Evolutionary conservation across 2,329 filamentous ascomycete species (phyloP).

Genomic region (Arthrobotrys conoides): DNA sequence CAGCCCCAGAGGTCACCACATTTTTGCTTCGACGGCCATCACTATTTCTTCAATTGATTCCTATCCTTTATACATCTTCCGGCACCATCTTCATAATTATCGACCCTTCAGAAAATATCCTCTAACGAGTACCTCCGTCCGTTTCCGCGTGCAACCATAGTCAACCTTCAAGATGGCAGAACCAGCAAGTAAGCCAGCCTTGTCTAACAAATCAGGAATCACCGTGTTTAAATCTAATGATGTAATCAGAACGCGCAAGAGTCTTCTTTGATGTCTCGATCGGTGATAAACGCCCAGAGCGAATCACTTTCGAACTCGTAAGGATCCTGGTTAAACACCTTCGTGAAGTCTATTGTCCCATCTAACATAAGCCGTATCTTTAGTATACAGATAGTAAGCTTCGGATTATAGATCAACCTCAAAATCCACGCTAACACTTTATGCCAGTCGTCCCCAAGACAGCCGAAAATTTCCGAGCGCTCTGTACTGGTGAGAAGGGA

Average conservation of each 20-base stretch:
- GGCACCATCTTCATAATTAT: background rate
- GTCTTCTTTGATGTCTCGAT: conserved; percentile 96
- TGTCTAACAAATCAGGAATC: background rate
- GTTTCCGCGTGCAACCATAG: background rate
- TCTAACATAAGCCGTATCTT: conserved; percentile 23
- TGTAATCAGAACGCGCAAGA: conserved; percentile 68
- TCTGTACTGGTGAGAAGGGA: conserved; percentile 95
- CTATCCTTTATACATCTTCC: conserved; percentile 1
- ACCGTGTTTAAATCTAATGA: background rate
- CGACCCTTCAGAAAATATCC: background rate
- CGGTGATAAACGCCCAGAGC: conserved; percentile 79
- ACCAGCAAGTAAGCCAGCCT: conserved; percentile 36
- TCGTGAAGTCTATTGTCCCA: background rate
- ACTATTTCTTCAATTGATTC: conserved; percentile 28
- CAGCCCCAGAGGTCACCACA: conserved; percentile 20
- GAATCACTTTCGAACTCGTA: conserved; percentile 88
- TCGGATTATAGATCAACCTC: conserved; percentile 23
- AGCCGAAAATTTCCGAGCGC: conserved; percentile 97
- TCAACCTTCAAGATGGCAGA: conserved; percentile 38
- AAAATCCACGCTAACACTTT: conserved; percentile 12
- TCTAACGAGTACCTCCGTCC: background rate
- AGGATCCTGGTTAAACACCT: conserved; percentile 65
- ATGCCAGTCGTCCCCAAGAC: conserved; percentile 93
- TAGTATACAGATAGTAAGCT: conserved; percentile 70
- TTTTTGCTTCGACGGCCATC: conserved; percentile 11